Conservation (phyloP, 1,284 basidiomycete species). For the Leccinum variabile region DNA sequence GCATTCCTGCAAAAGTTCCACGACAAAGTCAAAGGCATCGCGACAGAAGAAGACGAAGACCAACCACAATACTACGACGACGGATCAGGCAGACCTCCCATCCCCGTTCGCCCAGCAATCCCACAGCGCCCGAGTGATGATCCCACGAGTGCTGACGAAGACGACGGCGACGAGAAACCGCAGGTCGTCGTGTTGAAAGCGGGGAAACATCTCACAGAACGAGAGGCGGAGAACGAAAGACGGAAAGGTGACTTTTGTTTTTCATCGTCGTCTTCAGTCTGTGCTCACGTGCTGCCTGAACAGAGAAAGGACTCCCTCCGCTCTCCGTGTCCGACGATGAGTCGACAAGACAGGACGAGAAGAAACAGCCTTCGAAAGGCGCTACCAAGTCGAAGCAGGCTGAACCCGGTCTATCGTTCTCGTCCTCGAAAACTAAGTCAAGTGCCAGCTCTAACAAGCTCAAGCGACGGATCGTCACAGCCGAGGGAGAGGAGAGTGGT, state of each 20-base stretch:
- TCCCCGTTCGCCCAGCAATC: constrained; percentile 71
- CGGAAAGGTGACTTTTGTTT: constrained; percentile 59
- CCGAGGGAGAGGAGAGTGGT: constrained; percentile 33
- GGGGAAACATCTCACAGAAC: constrained; percentile 77
- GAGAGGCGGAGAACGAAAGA: constrained; percentile 75
- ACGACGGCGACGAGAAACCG: constrained; percentile 77
- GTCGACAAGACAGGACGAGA: constrained; percentile 7
- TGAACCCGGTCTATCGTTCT: constrained; percentile 42
- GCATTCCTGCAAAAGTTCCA: constrained; percentile 61
- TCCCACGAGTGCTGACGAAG: constrained; percentile 73
- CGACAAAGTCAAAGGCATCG: constrained; percentile 53
- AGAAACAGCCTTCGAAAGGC: constrained; percentile 14
- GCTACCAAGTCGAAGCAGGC: constrained; percentile 20
- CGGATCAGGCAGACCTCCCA: constrained; percentile 67
- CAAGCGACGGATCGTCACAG: constrained; percentile 44
- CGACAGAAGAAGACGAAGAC: constrained; percentile 40
- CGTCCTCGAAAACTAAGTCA: constrained; percentile 35
- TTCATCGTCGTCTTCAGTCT: not conserved
- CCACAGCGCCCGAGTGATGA: constrained; percentile 70
- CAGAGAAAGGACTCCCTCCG: constrained; percentile 55
- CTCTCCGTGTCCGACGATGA: constrained; percentile 33
- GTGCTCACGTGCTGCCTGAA: constrained; percentile 7
- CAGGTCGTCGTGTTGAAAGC: constrained; percentile 83
- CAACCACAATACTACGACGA: constrained; percentile 46
- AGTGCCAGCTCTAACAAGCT: constrained; percentile 30